Evolutionary conservation across 2,329 filamentous ascomycete species (phyloP), one percentile per base, ranked within the genome.

Genomic region (Sarocladium strictum): DNA sequence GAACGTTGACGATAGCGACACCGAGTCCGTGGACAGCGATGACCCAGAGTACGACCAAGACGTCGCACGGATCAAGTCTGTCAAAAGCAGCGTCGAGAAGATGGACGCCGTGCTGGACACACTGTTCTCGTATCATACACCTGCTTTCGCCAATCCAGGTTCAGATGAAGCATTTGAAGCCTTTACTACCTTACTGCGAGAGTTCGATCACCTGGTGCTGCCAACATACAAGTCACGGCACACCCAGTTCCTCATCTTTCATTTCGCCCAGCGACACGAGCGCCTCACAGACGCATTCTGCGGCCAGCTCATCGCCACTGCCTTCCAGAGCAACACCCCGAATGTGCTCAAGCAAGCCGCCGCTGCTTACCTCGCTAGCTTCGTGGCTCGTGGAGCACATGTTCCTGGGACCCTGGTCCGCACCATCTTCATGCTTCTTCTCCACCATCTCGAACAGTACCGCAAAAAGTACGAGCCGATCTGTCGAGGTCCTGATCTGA

Each of bases 181-280:
- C 51, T 89, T 96, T 61, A 86, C 89, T 53, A 84, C 89, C 54
- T 78, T 99, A 37, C 78, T 97, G 26, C 82, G 85, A 50, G 91
- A 96, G 66, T 99, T 99, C 65, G 83, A 86, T 57, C 88, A 83
- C 65, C 90, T 91, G 64, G 90, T 99, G 56, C 79, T 99, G 27
- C 91, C 92, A 3, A 95, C 91, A 14, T 91, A 94, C 67, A 89
- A 90, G 61, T 96, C 91, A 23, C 86, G 94, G 32, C 93, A 97
- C 68, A 91, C 91, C 0, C 94, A 99, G 64, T 99, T 97, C 63
- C 81, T 99, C 49, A 80, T 97, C 52, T 99, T 99, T 71, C 93
- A 97, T 71, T 97, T 96, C 67, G 89, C 89, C 15, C 93, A 99
- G 69, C 82, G 81, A 56, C 89, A 90, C 9, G 85, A 88, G 27